Evolutionary conservation across 345 rosid genomes (phyloP), one percentile per base, ranked within the genome.

Genomic region (Eucalyptus cloeziana): DNA sequence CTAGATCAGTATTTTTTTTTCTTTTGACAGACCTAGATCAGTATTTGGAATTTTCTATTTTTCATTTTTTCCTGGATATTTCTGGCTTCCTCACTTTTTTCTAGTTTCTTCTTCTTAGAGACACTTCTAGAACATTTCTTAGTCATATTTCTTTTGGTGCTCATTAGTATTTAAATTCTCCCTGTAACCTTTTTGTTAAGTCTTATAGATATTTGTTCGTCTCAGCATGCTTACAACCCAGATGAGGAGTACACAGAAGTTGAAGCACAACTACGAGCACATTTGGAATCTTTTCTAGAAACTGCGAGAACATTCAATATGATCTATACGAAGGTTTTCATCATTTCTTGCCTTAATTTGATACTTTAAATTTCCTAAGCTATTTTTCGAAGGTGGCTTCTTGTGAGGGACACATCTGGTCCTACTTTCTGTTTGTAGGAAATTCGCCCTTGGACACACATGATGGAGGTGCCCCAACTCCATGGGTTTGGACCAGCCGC

Each of bases 391-490:
- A 87, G 80, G 11, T 43, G 33, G 58, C 58, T 51, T 25, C 25
- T 49, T 16, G 44, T 54, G 43, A n/a, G 33, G 43, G 51, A 83
- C 7, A 25, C 27, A 43, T 9, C 52, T 88, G 37, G 37, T 43
- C 30, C 81, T 88, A 58, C 54, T 24, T 44, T 14, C 14, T 51
- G 13, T 79, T 89, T 90, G 54, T 88, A 96, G 99, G 98, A 98
- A 93, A 96, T 98, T 88, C 98, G 99, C 47, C 99, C 98, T 47
- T 98, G 99, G 99, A 98, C 99, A 15, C 99, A 98, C 90, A 98
- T 97, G 99, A 98, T 98, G 99, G 99, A 98, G 93, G 99, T 97
- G 87, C 99, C 99, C 60, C 99, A 98, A 88, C 99, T 97, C 92
- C 99, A 98, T 95, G 99, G 99, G 45, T 96, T 97, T 92, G 99